phyloP scores from a whole-genome alignment of 2,329 filamentous ascomycete species.

The Trichophyton rubrum region DNA sequence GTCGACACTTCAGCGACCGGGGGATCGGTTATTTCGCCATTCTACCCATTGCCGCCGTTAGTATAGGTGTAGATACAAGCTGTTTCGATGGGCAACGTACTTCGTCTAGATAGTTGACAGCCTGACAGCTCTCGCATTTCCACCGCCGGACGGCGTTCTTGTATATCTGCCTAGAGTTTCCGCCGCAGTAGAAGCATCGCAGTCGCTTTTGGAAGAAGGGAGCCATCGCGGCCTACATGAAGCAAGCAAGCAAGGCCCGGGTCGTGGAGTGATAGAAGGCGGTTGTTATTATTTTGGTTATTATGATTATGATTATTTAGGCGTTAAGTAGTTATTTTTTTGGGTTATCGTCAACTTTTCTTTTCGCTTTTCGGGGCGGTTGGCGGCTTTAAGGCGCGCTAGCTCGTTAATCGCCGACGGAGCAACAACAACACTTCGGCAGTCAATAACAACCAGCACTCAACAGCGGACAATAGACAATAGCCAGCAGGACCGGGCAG shows the following conservation, averaged over 20 bases:
- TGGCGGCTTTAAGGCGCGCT: slow-evolving; percentile 4
- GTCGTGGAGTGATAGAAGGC: background rate
- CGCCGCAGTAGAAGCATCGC: slow-evolving; percentile 74
- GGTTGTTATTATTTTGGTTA: background rate
- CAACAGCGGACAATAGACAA: too few relatives aligned
- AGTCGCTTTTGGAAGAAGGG: slow-evolving; percentile 37
- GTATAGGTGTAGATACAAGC: slow-evolving; percentile 11
- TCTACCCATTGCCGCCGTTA: slow-evolving; percentile 35
- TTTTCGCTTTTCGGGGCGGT: background rate
- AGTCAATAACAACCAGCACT: background rate
- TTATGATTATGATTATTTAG: too few relatives aligned
- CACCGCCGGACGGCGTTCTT: slow-evolving; percentile 54
- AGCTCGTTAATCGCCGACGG: background rate
- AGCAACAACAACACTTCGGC: background rate
- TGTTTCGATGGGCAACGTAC: slow-evolving; percentile 38
- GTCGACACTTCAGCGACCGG: slow-evolving; percentile 49
- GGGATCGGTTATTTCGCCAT: slow-evolving; percentile 82
- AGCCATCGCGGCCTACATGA: slow-evolving; percentile 26
- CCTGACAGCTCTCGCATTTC: slow-evolving; percentile 37
- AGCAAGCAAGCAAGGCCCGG: background rate
- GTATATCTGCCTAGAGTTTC: slow-evolving; percentile 53
- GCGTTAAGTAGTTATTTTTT: background rate
- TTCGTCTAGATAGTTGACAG: slow-evolving; percentile 79
- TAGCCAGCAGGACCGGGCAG: background rate
- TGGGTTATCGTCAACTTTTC: background rate